Conservation (phyloP, 495 filamentous ascomycete species). For the Oleoguttula mirabilis region DNA sequence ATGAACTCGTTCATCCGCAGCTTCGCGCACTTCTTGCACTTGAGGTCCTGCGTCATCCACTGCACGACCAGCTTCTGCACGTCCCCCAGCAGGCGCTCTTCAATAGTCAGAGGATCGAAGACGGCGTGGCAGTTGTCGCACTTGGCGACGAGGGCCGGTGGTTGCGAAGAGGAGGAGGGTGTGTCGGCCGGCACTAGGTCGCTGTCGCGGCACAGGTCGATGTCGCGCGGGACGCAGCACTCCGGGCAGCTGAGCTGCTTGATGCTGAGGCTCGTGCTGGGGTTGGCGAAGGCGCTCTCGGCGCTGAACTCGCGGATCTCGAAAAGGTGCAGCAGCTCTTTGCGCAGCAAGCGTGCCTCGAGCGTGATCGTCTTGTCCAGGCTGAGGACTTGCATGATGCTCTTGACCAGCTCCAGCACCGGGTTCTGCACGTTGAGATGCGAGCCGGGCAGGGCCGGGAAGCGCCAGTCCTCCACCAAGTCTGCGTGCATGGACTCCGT, state of each 20-base stretch:
- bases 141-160: conserved; percentile 26
- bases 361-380: conserved; percentile 78
- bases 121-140: conserved; percentile 67
- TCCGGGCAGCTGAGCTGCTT: conserved; percentile 68
- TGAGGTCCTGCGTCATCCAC: conserved; percentile 85
- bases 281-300: conserved; percentile 78
- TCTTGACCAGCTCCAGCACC: conserved; percentile 78
- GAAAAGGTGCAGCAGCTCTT: conserved; percentile 78
- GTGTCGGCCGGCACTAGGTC: conserved; percentile 37
- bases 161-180: conserved; percentile 32
- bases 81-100: conserved; percentile 69
- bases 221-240: conserved; percentile 76
- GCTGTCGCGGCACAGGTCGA: conserved; percentile 91
- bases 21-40: conserved; percentile 56
- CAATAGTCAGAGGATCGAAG: conserved; percentile 62
- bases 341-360: conserved; percentile 74
- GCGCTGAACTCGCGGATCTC: conserved; percentile 88
- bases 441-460: conserved; percentile 74
- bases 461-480: conserved; percentile 73
- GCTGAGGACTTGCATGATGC: conserved; percentile 77
- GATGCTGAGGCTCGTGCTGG: conserved; percentile 60
- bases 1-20: conserved; percentile 80
- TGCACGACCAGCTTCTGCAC: conserved; percentile 61
- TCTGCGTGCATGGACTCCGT: conserved; percentile 85
- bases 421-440: conserved; percentile 62